A percentile compares a stretch with the other conserved stretches of the same genome.
These are phyloP conservation scores for Poterioochromonas sp. DNA, from an alignment of 352 stramenopile species.

Conservation along the genomic window DNA sequence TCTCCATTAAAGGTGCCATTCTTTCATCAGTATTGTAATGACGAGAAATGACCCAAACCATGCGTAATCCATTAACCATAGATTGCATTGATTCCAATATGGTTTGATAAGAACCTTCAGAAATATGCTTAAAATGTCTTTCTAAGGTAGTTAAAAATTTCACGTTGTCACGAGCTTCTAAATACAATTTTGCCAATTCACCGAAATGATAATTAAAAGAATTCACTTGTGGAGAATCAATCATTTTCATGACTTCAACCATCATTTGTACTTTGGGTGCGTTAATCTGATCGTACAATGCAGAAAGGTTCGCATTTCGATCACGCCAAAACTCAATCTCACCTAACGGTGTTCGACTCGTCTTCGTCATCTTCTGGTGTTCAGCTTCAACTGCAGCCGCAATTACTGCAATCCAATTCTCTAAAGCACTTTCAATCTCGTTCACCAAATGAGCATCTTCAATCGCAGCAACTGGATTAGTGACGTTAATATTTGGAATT, in stretches of 20 bases:
- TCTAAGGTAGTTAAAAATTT: slow-evolving; percentile 91
- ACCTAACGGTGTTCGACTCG: slow-evolving; percentile 65
- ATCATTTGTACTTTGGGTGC: slow-evolving; percentile 87
- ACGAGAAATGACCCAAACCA: slow-evolving; percentile 93
- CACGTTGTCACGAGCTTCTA: slow-evolving; percentile 89
- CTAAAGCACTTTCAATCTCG: slow-evolving; percentile 71
- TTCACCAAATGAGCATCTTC: slow-evolving; percentile 52
- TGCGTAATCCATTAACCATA: slow-evolving; percentile 91
- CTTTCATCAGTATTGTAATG: slow-evolving; percentile 94
- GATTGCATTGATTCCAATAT: slow-evolving; percentile 83
- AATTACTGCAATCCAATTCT: slow-evolving; percentile 74
- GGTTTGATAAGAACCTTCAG: slow-evolving; percentile 68
- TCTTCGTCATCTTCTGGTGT: slow-evolving; percentile 45
- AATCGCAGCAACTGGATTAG: slow-evolving; percentile 57
- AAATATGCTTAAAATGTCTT: slow-evolving; percentile 89
- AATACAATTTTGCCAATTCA: slow-evolving; percentile 83
- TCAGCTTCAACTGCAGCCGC: slow-evolving; percentile 15
- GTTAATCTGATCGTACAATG: slow-evolving; percentile 90
- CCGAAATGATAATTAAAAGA: slow-evolving; percentile 87
- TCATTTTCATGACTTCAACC: slow-evolving; percentile 77
- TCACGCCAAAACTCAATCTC: slow-evolving; percentile 93
- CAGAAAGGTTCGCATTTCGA: slow-evolving; percentile 80
- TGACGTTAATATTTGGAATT: slow-evolving; percentile 78
- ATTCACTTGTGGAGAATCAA: slow-evolving; percentile 73
- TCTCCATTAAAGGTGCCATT: slow-evolving; percentile 89